Evolutionary conservation across 2,329 filamentous ascomycete species (phyloP).

Genomic region (Chrysosphaeria jannelii): DNA sequence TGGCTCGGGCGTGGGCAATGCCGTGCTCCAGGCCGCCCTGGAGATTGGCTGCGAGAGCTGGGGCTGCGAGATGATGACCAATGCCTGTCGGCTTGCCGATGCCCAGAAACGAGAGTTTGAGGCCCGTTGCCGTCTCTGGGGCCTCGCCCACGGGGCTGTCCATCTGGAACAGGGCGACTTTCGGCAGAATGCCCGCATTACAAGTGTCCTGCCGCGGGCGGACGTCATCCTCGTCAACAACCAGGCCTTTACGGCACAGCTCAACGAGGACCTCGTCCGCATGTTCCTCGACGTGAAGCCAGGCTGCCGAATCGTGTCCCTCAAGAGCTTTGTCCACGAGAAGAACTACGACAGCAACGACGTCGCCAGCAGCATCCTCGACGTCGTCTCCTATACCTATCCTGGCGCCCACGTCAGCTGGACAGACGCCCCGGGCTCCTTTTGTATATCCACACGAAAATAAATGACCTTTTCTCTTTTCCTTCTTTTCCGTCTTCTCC

Average conservation of each 20-base stretch:
- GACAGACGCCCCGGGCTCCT: slow-evolving; percentile 58
- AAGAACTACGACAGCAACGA: slow-evolving; percentile 50
- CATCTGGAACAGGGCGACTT: slow-evolving; percentile 64
- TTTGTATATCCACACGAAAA: slow-evolving; percentile 68
- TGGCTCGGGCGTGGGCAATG: slow-evolving; percentile 86
- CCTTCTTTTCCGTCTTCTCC: neutral
- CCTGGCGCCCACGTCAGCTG: slow-evolving; percentile 62
- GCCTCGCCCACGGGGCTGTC: slow-evolving; percentile 50
- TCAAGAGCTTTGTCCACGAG: slow-evolving; percentile 71
- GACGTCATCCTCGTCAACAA: slow-evolving; percentile 98
- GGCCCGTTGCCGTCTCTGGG: slow-evolving; percentile 72
- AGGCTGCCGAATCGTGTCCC: slow-evolving; percentile 65
- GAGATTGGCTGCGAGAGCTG: slow-evolving; percentile 85
- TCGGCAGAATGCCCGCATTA: slow-evolving; percentile 37
- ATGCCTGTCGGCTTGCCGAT: slow-evolving; percentile 55
- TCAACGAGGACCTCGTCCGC: slow-evolving; percentile 61
- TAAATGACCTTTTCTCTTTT: no score
- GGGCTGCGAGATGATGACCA: slow-evolving; percentile 90
- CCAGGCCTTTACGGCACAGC: slow-evolving; percentile 67
- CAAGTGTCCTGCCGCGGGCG: slow-evolving; percentile 45
- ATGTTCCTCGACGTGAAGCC: slow-evolving; percentile 85
- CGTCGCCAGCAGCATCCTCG: slow-evolving; percentile 52
- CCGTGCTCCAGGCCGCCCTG: slow-evolving; percentile 75
- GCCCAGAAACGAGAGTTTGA: slow-evolving; percentile 58
- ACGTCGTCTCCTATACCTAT: slow-evolving; percentile 33